A percentile compares a stretch with the other conserved stretches of the same genome.
Conservation (phyloP, 2,329 filamentous ascomycete species). For the Hymenoscyphus fructigenus region DNA sequence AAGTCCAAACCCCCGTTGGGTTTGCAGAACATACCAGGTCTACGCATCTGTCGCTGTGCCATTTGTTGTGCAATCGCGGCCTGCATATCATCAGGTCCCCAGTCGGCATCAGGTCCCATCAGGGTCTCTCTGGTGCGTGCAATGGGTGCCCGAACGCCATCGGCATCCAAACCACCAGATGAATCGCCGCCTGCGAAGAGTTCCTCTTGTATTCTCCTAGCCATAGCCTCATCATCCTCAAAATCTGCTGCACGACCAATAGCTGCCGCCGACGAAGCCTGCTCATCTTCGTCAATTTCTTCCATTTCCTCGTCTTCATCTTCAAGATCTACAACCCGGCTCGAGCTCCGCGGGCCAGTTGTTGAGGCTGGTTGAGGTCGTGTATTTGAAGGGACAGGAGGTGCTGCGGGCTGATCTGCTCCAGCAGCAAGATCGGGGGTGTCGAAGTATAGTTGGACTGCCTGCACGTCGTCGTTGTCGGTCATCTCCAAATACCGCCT, state of each 20-base stretch:
- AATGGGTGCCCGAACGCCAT: slow-evolving; percentile 83
- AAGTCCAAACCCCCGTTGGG: neutral
- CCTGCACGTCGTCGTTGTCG: slow-evolving; percentile 80
- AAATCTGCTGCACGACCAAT: slow-evolving; percentile 54
- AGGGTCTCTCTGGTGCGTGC: slow-evolving; percentile 88
- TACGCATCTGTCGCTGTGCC: slow-evolving; percentile 35
- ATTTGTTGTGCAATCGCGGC: slow-evolving; percentile 30
- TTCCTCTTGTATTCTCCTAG: slow-evolving; percentile 86
- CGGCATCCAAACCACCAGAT: slow-evolving; percentile 45
- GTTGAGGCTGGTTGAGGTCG: slow-evolving; percentile 25
- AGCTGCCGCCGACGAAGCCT: slow-evolving; percentile 33
- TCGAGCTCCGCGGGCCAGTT: slow-evolving; percentile 47
- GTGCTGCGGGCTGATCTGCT: slow-evolving; percentile 25
- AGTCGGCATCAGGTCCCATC: slow-evolving; percentile 61
- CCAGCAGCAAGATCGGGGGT: slow-evolving; percentile 66
- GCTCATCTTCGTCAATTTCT: slow-evolving; percentile 34
- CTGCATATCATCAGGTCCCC: slow-evolving; percentile 45
- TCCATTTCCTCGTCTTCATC: slow-evolving; percentile 65
- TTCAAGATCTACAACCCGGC: slow-evolving; percentile 71
- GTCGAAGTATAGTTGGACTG: slow-evolving; percentile 87
- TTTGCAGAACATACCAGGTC: slow-evolving; percentile 21
- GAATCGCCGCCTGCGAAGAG: slow-evolving; percentile 64
- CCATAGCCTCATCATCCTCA: slow-evolving; percentile 93
- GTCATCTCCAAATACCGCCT: slow-evolving; percentile 81
- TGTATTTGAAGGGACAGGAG: slow-evolving; percentile 33